Evolutionary conservation across 2,329 filamentous ascomycete species (phyloP).

Genomic region (Chaetomium strumarium): DNA sequence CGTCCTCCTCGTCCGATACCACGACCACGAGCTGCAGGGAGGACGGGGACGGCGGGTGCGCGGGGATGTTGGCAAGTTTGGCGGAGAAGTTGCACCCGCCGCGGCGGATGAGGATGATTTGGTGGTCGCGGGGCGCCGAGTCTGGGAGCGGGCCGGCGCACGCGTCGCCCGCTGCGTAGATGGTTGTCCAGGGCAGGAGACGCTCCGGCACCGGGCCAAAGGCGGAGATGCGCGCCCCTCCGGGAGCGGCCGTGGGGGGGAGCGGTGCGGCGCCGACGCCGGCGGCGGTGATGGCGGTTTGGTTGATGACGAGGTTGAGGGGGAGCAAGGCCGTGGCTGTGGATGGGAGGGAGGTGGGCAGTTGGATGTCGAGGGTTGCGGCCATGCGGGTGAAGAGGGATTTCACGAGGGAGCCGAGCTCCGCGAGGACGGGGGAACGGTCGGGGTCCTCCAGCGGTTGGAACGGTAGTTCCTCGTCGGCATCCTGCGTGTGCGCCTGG

Average conservation of each 20-base stretch:
- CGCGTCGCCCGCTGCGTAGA: slow-evolving; percentile 66
- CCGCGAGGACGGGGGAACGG: slow-evolving; percentile 10
- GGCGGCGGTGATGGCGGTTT: slow-evolving; percentile 32
- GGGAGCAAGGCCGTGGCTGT: slow-evolving; percentile 13
- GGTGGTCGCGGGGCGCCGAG: slow-evolving; percentile 50
- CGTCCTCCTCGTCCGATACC: slow-evolving; percentile 52
- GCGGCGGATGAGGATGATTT: slow-evolving; percentile 75
- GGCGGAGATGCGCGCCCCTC: slow-evolving; percentile 22
- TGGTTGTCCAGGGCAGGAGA: slow-evolving; percentile 59
- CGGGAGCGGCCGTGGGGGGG: slow-evolving; percentile 29
- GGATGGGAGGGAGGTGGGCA: slow-evolving; percentile 20
- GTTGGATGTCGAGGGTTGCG: slow-evolving; percentile 35
- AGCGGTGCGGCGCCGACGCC: slow-evolving; percentile 46
- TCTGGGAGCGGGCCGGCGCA: slow-evolving; percentile 56
- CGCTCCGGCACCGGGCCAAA: slow-evolving; percentile 30
- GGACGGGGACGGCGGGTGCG: slow-evolving; percentile 54
- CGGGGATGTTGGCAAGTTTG: slow-evolving; percentile 81
- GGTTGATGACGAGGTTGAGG: slow-evolving; percentile 32
- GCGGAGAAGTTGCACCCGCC: slow-evolving; percentile 79
- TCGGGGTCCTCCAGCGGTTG: slow-evolving; percentile 12
- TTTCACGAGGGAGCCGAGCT: slow-evolving; percentile 40
- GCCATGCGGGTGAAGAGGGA: slow-evolving; percentile 42
- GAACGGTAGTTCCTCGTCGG: slow-evolving; percentile 21
- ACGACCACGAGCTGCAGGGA: slow-evolving; percentile 77
- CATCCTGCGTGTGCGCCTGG: slow-evolving; percentile 9